A percentile compares a stretch with the other conserved stretches of the same genome.
These are phyloP conservation scores for Gloeostereum incarnatum DNA, from an alignment of 768 basidiomycete genomes.

Conservation along the genomic window DNA sequence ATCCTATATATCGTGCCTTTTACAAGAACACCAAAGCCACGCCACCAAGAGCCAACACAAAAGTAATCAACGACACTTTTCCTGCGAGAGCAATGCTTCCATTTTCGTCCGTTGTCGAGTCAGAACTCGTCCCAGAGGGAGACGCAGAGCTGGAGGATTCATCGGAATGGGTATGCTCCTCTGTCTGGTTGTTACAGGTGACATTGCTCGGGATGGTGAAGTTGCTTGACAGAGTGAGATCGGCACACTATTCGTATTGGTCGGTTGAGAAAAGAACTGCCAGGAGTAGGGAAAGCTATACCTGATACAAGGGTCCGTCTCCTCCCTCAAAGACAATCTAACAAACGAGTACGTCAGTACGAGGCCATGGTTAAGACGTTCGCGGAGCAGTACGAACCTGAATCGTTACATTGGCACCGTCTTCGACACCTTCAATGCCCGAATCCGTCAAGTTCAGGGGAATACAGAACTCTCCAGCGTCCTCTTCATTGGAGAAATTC, in stretches of 20 bases:
- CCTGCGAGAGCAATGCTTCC: too few species aligned
- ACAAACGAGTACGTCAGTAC: neutral
- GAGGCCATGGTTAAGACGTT: neutral
- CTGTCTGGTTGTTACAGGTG: slow-evolving; percentile 26
- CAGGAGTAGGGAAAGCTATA: slow-evolving; percentile 14
- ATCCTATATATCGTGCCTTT: too few species aligned
- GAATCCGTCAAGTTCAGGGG: slow-evolving; percentile 49
- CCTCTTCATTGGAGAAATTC: slow-evolving; percentile 37
- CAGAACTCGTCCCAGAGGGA: too few species aligned
- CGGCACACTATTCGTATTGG: slow-evolving; percentile 51
- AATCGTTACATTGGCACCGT: slow-evolving; percentile 69
- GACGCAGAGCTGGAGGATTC: too few species aligned
- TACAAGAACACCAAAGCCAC: too few species aligned
- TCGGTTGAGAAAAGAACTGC: neutral
- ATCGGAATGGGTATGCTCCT: too few species aligned
- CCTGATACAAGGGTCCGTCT: slow-evolving; percentile 67
- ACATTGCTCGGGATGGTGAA: slow-evolving; percentile 37
- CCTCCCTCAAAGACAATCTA: slow-evolving; percentile 57
- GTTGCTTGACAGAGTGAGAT: slow-evolving; percentile 56
- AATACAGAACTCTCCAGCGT: slow-evolving; percentile 60
- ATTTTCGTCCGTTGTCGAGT: too few species aligned
- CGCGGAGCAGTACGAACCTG: slow-evolving; percentile 32
- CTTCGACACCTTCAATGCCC: slow-evolving; percentile 37
- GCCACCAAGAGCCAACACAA: too few species aligned
- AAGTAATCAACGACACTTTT: too few species aligned